Evolutionary conservation across 768 basidiomycete species (phyloP), one percentile per base, ranked within the genome.

Genomic region (Hygrocybe coccinea): DNA sequence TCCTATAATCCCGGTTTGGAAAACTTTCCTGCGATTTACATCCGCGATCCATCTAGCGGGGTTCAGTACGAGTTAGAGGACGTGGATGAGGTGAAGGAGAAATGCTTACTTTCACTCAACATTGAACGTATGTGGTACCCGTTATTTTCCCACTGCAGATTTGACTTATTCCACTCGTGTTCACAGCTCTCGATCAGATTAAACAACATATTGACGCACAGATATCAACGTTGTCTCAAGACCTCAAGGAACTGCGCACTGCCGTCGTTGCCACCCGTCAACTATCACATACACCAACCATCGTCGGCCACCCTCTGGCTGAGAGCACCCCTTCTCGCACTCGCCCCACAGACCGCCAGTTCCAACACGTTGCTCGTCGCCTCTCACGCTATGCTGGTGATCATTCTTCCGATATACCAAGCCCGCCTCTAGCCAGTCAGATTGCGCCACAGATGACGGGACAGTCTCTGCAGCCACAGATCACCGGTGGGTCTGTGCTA

Each of bases 61-160:
- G 90, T 97, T 49, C 89, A 93, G 66, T 99, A 95, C 66, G 95
- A 97, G 71, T 74, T 98, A 54, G 95, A 99, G 68, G 92, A 97
- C 67, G 83, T 92, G 55, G 89, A 90, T 15, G 95, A 99, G 66
- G 82, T 99, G 33, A 86, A 86, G 69, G 87, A 92, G 54, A 92
- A 86, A 59, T 90, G 89, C 66, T 69, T 97, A 17, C 73, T 99
- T 48, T 95, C 91, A 45, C 74, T 99, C 47, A 97, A 97, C 62
- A 94, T 99, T 56, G 95, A 98, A 79, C 91, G 95, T 97, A 71
- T 71, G 95, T 84, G 34, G 8, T 29, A 8, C 29, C 29, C 29
- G 8, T 29, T 43, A 17, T n/a, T 45, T 60, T 14, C 36, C 19
- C 8, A n/a, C 35, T n/a, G 22, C 58, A 24, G 54, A 22, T 52